A percentile compares a stretch with the other conserved stretches of the same genome.
phyloP scores from a whole-genome alignment of 352 stramenopile genomes.

The Phytopythium ostracodes region DNA sequence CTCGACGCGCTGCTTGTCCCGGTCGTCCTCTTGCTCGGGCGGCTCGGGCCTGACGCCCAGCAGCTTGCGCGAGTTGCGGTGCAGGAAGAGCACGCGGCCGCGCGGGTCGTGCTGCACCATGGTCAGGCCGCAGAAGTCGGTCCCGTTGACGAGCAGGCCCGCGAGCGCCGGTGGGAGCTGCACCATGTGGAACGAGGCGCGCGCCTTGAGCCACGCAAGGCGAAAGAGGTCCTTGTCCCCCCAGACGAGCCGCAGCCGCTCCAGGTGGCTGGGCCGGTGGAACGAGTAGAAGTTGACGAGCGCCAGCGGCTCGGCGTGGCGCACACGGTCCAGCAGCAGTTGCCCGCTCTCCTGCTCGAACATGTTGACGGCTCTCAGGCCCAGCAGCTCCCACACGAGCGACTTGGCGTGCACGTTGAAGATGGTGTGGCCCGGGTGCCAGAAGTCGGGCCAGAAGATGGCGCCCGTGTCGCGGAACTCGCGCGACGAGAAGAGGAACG shows the following conservation, averaged over 20 bases:
- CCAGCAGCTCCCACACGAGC: constrained; percentile 50
- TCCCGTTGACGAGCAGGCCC: constrained; percentile 20
- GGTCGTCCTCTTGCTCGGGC: too few relatives aligned
- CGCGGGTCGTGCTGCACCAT: constrained; percentile 42
- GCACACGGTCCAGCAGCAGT: constrained; percentile 39
- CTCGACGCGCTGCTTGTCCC: background rate
- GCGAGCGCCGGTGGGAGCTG: constrained; percentile 30
- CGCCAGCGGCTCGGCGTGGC: constrained; percentile 28
- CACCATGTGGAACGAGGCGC: constrained; percentile 48
- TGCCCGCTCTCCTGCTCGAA: constrained; percentile 73
- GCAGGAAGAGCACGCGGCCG: constrained; percentile 38
- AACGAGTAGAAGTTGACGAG: constrained; percentile 41
- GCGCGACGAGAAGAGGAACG: constrained; percentile 38
- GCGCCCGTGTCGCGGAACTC: constrained; percentile 40
- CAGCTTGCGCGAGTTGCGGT: constrained; percentile 47
- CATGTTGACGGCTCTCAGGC: constrained; percentile 45
- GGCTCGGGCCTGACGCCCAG: background rate
- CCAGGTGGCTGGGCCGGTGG: constrained; percentile 29
- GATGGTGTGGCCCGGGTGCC: constrained; percentile 47
- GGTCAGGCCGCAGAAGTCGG: constrained; percentile 46
- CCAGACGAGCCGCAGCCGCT: constrained; percentile 28
- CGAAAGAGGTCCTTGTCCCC: constrained; percentile 70
- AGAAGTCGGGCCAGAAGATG: constrained; percentile 69
- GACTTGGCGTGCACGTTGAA: constrained; percentile 54
- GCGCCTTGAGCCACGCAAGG: constrained; percentile 45